Evolutionary conservation across 345 rosid species (phyloP).

Genomic region (Salix koriyanagi): DNA sequence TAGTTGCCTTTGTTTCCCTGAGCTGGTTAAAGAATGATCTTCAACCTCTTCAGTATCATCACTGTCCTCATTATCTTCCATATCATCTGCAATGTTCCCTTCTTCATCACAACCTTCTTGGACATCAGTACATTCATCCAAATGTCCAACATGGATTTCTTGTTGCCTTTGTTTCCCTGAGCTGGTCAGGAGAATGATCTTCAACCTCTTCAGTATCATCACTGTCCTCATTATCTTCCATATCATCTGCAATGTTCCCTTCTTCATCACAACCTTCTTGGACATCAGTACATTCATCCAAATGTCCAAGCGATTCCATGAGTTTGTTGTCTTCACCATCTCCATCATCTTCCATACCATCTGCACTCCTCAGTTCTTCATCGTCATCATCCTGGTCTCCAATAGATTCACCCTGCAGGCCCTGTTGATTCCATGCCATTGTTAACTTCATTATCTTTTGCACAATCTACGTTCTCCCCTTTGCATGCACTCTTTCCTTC

Average conservation of each 20-base stretch:
- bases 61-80: neutral
- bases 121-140: neutral
- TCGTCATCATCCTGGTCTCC: too few species aligned
- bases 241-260: neutral
- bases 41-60: neutral
- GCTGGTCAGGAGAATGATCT: neutral
- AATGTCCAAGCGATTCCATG: neutral
- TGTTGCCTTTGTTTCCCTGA: neutral
- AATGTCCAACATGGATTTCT: neutral
- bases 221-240: neutral
- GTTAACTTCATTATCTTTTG: too few species aligned
- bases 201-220: neutral
- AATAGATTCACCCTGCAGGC: too few species aligned
- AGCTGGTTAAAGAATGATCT: neutral
- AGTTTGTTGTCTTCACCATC: neutral
- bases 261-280: neutral
- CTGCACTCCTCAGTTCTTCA: too few species aligned
- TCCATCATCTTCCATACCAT: neutral
- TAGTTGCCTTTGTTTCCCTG: neutral
- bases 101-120: neutral
- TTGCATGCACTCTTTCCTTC: neutral
- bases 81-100: neutral
- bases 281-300: neutral
- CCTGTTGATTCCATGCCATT: too few species aligned
- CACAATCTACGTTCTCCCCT: too few species aligned